Conservation (phyloP, 2,329 filamentous ascomycete species). For the Myriosclerotinia curreyana region DNA sequence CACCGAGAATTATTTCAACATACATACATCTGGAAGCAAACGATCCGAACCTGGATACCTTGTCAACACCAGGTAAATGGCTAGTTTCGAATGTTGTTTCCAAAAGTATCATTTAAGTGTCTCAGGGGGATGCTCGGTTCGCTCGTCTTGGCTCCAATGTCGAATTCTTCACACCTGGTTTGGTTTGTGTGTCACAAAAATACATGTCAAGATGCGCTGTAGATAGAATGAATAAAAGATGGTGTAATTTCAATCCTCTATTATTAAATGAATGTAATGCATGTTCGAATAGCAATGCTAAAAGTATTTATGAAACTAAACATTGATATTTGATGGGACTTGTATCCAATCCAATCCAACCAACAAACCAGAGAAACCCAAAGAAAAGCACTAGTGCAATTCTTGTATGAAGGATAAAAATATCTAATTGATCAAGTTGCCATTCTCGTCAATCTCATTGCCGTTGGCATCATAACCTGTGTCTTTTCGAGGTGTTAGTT, state of each 20-base stretch:
- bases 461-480: neutral
- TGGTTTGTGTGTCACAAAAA: neutral
- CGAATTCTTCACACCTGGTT: neutral
- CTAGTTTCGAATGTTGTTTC: neutral
- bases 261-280: neutral
- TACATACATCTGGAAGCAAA: neutral
- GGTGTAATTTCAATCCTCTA: neutral
- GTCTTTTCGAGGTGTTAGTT: neutral
- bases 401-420: neutral
- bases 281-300: neutral
- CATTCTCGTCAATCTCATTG: neutral
- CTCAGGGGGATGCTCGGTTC: slow-evolving; percentile 17
- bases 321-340: neutral
- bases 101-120: neutral
- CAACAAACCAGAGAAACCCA: neutral
- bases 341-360: neutral
- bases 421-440: neutral
- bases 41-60: neutral
- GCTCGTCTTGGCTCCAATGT: neutral
- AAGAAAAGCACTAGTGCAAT: neutral
- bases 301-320: neutral
- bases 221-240: neutral
- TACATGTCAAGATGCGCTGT: neutral
- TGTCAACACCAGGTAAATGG: neutral
- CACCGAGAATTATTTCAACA: neutral